These are phyloP conservation scores for Moesziomyces globuligerus DNA, from an alignment of 1,284 basidiomycete species.

Conservation along the genomic window DNA sequence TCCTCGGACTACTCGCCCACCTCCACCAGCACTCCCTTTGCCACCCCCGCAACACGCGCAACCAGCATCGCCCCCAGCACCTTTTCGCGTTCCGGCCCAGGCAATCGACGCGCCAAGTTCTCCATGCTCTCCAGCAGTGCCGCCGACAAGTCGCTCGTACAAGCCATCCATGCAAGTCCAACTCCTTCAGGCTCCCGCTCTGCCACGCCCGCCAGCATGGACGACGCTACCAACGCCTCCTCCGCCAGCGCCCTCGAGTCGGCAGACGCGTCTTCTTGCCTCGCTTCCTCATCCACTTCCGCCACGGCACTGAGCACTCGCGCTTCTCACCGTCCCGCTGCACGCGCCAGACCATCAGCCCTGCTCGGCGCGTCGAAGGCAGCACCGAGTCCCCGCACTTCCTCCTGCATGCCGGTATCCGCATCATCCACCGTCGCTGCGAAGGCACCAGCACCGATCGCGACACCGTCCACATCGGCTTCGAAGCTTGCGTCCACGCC, in stretches of 20 bases:
- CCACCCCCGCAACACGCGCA: slow-evolving; percentile 41
- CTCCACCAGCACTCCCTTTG: slow-evolving; percentile 47
- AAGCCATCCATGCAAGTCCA: slow-evolving; percentile 37
- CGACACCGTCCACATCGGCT: slow-evolving; percentile 2
- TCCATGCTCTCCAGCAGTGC: slow-evolving; percentile 32
- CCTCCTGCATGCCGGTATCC: slow-evolving; percentile 2
- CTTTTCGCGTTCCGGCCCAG: slow-evolving; percentile 49
- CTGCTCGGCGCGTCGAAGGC: slow-evolving; percentile 2
- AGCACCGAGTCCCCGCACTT: not conserved
- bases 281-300: slow-evolving; percentile 10
- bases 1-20: slow-evolving; percentile 51
- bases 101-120: slow-evolving; percentile 46
- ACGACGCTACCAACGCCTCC: slow-evolving; percentile 14
- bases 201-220: slow-evolving; percentile 37
- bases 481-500: slow-evolving; percentile 1
- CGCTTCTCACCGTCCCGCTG: slow-evolving; percentile 2
- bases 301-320: slow-evolving; percentile 7
- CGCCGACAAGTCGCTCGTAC: slow-evolving; percentile 15
- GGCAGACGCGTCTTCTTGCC: slow-evolving; percentile 3
- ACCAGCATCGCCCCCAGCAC: slow-evolving; percentile 48
- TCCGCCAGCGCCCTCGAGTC: slow-evolving; percentile 9
- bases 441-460: not conserved
- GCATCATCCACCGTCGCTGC: slow-evolving; percentile 4
- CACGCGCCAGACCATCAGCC: slow-evolving; percentile 17
- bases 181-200: slow-evolving; percentile 43